A percentile compares a stretch with the other conserved stretches of the same genome.
phyloP scores from a whole-genome alignment of 225 moss, liverwort and hornwort genomes.

The Asterella californica region DNA sequence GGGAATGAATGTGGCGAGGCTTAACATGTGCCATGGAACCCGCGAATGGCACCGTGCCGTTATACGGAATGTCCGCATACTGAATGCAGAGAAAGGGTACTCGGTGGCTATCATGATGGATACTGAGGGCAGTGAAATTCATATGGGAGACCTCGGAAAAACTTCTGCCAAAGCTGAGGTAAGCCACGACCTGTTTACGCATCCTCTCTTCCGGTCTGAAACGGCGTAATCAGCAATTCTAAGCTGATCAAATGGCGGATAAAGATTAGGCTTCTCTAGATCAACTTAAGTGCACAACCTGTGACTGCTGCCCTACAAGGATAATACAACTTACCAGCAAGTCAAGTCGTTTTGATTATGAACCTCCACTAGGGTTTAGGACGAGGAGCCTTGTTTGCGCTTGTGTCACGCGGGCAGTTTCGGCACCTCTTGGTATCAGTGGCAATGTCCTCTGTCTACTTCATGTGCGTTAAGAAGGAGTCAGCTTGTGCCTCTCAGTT shows the following conservation, averaged over 20 bases:
- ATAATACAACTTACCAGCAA: neutral
- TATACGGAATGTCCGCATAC: conserved; percentile 67
- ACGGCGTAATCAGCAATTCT: neutral
- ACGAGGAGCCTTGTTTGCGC: neutral
- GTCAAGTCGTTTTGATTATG: neutral
- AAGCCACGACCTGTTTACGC: neutral
- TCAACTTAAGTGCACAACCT: neutral
- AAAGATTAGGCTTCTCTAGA: neutral
- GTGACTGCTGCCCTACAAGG: neutral
- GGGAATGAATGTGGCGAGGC: conserved; percentile 93
- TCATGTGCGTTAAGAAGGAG: too few relatives aligned
- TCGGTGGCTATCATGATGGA: conserved; percentile 98
- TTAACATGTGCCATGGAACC: conserved; percentile 97
- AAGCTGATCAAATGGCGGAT: neutral
- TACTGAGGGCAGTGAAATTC: conserved; percentile 98
- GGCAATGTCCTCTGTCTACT: too few relatives aligned
- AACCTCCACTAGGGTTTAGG: neutral
- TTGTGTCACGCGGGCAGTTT: neutral
- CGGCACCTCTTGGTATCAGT: neutral
- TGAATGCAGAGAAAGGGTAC: conserved; percentile 86
- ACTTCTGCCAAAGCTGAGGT: conserved; percentile 83
- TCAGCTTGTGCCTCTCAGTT: neutral
- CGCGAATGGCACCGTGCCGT: conserved; percentile 83
- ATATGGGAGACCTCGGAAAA: conserved; percentile 81
- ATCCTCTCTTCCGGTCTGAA: neutral